A percentile compares a stretch with the other conserved stretches of the same genome.
Conservation (phyloP, 352 stramenopile species). For the Phytophthora melonis region DNA sequence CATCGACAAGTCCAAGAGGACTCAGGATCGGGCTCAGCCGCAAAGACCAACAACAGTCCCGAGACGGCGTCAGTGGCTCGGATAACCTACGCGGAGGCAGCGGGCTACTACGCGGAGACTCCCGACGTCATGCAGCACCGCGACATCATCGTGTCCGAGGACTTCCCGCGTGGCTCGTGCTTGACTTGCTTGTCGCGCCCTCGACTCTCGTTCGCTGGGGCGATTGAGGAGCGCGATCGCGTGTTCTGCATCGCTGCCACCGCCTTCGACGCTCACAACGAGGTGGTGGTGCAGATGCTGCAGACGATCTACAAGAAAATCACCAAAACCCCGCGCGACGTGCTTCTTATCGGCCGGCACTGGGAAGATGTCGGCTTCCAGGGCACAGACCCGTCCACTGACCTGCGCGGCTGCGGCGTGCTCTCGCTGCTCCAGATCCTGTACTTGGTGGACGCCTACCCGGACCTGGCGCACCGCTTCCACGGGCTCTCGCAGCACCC, state of each 20-base stretch:
- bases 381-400: slow-evolving; percentile 86
- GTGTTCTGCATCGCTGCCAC: slow-evolving; percentile 81
- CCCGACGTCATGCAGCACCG: slow-evolving; percentile 48
- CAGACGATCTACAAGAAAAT: slow-evolving; percentile 77
- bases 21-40: background rate
- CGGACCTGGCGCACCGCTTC: slow-evolving; percentile 59
- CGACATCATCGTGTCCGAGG: slow-evolving; percentile 68
- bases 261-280: slow-evolving; percentile 52
- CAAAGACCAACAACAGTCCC: background rate
- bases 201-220: slow-evolving; percentile 58
- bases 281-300: slow-evolving; percentile 60
- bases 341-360: slow-evolving; percentile 69
- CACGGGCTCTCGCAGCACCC: slow-evolving; percentile 62
- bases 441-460: slow-evolving; percentile 73
- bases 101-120: slow-evolving; percentile 52
- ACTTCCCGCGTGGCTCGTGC: slow-evolving; percentile 59
- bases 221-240: slow-evolving; percentile 71
- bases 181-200: slow-evolving; percentile 70
- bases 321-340: slow-evolving; percentile 39
- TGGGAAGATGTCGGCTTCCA: slow-evolving; percentile 93
- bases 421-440: slow-evolving; percentile 90
- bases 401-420: slow-evolving; percentile 87
- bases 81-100: slow-evolving; percentile 60
- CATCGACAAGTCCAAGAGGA: slow-evolving; percentile 22
- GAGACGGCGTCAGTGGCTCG: slow-evolving; percentile 22